phyloP scores from a whole-genome alignment of 768 basidiomycete genomes.

The Multifurca ochricompacta region DNA sequence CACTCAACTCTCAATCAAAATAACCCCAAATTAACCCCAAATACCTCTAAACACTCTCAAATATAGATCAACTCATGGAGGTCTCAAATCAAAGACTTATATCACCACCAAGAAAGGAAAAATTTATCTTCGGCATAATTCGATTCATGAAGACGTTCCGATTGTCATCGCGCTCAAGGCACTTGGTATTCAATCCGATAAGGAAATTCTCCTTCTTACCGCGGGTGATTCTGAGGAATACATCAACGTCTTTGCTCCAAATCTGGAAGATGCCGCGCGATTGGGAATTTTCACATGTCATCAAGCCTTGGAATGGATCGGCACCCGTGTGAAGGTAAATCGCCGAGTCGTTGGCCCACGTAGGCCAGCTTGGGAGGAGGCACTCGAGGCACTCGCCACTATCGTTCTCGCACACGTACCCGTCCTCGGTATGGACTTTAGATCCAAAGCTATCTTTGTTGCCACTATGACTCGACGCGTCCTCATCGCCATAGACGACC shows the following conservation, averaged over 20 bases:
- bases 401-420: constrained; percentile 97
- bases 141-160: constrained; percentile 93
- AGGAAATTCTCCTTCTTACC: constrained; percentile 91
- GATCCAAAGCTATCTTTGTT: constrained; percentile 92
- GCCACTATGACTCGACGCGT: constrained; percentile 97
- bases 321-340: constrained; percentile 85
- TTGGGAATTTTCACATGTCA: constrained; percentile 86
- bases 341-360: constrained; percentile 72
- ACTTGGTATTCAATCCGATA: constrained; percentile 92
- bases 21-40: too few relatives aligned
- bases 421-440: constrained; percentile 80
- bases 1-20: too few relatives aligned
- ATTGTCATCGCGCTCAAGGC: constrained; percentile 96
- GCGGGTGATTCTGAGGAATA: constrained; percentile 89
- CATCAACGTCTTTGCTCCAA: constrained; percentile 79
- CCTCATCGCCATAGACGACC: constrained; percentile 93
- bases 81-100: constrained; percentile 94
- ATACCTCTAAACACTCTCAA: too few relatives aligned
- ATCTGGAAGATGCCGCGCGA: constrained; percentile 90
- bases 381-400: constrained; percentile 91
- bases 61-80: constrained; percentile 75
- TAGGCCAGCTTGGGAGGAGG: constrained; percentile 88
- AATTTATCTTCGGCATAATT: constrained; percentile 96
- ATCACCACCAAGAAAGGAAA: constrained; percentile 91
- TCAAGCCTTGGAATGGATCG: constrained; percentile 94